phyloP scores from a whole-genome alignment of 495 filamentous ascomycete genomes.

The Cercophora samala region DNA sequence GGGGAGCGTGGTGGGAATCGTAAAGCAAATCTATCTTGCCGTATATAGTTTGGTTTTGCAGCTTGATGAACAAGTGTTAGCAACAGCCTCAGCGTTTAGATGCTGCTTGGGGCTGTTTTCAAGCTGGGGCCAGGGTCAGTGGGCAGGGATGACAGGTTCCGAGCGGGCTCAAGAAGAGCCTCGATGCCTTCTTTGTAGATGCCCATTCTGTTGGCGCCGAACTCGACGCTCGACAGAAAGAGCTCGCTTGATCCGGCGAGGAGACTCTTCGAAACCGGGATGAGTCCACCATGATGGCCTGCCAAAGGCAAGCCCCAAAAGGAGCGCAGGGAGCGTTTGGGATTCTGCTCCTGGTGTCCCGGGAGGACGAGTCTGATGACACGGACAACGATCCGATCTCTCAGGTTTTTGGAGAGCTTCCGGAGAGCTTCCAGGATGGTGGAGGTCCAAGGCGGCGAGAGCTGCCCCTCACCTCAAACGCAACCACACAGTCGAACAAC shows the following conservation, averaged over 20 bases:
- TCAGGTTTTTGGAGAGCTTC: not conserved
- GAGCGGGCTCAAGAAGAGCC: not conserved
- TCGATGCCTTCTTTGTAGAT: not conserved
- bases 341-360: not conserved
- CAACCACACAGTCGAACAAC: not conserved
- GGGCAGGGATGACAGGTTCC: not conserved
- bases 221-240: not conserved
- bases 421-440: not conserved
- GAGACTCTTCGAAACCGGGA: not conserved
- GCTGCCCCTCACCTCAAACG: not conserved
- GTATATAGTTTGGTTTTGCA: constrained; percentile 33
- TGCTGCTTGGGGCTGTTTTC: not conserved
- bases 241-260: too few relatives aligned
- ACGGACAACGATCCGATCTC: not conserved
- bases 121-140: not conserved
- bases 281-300: not conserved
- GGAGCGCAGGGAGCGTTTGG: not conserved
- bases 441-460: not conserved
- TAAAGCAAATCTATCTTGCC: constrained; percentile 34
- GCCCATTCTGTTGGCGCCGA: not conserved
- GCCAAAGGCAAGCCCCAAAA: too few relatives aligned
- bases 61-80: constrained; percentile 28
- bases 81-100: constrained; percentile 11
- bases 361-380: not conserved
- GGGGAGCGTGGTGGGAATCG: constrained; percentile 16